phyloP scores from a whole-genome alignment of 169 alveolate species.

The Eimeria maxima region DNA sequence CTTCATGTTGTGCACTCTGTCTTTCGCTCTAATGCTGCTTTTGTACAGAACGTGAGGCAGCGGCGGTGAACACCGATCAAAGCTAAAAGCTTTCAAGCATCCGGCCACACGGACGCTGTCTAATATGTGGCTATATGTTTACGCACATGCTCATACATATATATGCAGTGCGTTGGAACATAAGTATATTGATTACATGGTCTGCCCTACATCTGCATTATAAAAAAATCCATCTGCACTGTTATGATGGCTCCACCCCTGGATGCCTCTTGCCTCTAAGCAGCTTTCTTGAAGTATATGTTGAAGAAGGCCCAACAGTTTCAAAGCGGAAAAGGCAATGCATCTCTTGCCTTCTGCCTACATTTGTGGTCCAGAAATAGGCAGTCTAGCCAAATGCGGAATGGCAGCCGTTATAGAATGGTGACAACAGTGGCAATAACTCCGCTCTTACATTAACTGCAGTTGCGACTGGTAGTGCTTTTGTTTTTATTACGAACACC shows the following conservation, averaged over 20 bases:
- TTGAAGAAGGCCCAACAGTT: not conserved
- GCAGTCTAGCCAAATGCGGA: not conserved
- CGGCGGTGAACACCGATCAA: not conserved
- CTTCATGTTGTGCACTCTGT: not conserved
- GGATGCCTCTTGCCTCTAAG: too few relatives aligned
- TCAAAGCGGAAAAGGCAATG: not conserved
- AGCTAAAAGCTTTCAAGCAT: not conserved
- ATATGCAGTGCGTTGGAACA: not conserved
- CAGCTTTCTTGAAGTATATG: not conserved
- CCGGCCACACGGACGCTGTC: not conserved
- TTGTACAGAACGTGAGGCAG: not conserved
- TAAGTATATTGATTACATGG: too few relatives aligned
- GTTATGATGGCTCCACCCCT: too few relatives aligned
- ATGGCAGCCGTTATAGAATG: not conserved
- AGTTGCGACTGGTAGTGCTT: too few relatives aligned
- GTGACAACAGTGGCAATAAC: not conserved
- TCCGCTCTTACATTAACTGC: not conserved
- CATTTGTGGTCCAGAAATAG: not conserved
- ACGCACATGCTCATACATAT: not conserved
- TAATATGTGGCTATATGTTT: too few relatives aligned
- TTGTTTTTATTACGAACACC: not conserved
- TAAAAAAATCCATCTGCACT: too few relatives aligned
- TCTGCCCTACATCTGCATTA: too few relatives aligned
- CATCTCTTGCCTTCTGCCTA: not conserved
- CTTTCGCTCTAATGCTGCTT: not conserved